These are phyloP conservation scores for Bromus sterilis DNA, from an alignment of 176 grass and related monocot genomes.

Conservation along the genomic window DNA sequence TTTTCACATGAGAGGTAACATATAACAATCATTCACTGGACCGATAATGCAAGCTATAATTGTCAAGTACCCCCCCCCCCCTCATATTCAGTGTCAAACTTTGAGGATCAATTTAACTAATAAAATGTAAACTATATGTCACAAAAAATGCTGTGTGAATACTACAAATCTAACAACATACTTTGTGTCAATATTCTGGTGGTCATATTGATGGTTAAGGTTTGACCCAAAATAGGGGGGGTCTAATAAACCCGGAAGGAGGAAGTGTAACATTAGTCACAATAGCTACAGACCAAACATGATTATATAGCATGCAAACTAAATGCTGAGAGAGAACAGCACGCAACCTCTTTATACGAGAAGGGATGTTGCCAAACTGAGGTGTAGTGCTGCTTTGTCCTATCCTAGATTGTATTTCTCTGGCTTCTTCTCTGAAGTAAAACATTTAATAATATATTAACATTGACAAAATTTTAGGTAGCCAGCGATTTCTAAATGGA, in stretches of 20 bases:
- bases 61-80: too few relatives aligned
- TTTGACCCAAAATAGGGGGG: too few relatives aligned
- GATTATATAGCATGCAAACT: neutral
- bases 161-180: too few relatives aligned
- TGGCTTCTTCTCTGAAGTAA: slow-evolving; percentile 73
- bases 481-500: neutral
- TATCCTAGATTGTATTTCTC: slow-evolving; percentile 66
- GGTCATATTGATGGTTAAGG: too few relatives aligned
- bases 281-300: neutral
- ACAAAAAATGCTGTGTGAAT: too few relatives aligned
- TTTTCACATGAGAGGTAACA: too few relatives aligned
- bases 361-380: slow-evolving; percentile 46
- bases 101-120: too few relatives aligned
- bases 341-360: slow-evolving; percentile 69
- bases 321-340: neutral
- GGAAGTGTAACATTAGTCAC: neutral
- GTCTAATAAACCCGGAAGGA: too few relatives aligned
- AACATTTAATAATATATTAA: slow-evolving; percentile 8
- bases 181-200: too few relatives aligned
- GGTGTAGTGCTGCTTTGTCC: slow-evolving; percentile 29
- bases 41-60: neutral
- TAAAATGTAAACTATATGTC: too few relatives aligned
- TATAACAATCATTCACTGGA: neutral
- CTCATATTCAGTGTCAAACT: too few relatives aligned
- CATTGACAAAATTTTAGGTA: neutral